Percentiles rank a stretch among this genome's conserved stretches.
Evolutionary conservation across 2,329 filamentous ascomycete genomes (phyloP).

Genomic region (Phialemoniopsis sp.): DNA sequence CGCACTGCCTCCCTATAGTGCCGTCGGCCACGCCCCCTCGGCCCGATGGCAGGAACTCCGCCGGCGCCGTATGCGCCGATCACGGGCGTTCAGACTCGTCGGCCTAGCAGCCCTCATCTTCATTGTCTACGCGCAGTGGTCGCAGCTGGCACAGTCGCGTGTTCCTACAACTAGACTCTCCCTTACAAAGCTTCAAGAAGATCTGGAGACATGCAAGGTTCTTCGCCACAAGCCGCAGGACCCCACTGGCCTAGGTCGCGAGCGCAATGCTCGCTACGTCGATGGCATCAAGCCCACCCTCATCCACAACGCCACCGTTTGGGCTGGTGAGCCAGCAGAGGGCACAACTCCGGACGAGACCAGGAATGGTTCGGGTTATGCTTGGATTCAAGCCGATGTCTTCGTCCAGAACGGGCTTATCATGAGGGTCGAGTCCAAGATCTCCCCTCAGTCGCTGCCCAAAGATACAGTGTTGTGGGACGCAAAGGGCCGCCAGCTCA

Average conservation of each 20-base stretch:
- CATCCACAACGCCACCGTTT: constrained; percentile 63
- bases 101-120: constrained; percentile 44
- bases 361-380: constrained; percentile 52
- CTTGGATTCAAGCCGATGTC: constrained; percentile 56
- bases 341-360: constrained; percentile 51
- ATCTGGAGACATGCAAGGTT: constrained; percentile 51
- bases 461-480: background rate
- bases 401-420: constrained; percentile 58
- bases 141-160: constrained; percentile 24
- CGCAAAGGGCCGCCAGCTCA: constrained; percentile 15
- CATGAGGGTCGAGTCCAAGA: constrained; percentile 30
- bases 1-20: constrained; percentile 40
- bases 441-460: constrained; percentile 6
- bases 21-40: constrained; percentile 20
- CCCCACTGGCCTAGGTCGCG: constrained; percentile 50
- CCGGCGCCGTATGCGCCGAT: constrained; percentile 32
- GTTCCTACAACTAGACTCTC: constrained; percentile 36
- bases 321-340: constrained; percentile 56
- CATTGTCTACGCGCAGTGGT: constrained; percentile 40
- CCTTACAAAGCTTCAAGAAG: constrained; percentile 43
- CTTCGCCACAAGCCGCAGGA: constrained; percentile 51
- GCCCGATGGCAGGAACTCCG: constrained; percentile 9
- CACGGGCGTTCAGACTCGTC: constrained; percentile 36
- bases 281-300: constrained; percentile 52
- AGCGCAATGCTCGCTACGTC: constrained; percentile 57